Evolutionary conservation across 768 basidiomycete genomes (phyloP).

Genomic region (Gymnopilus junonius): DNA sequence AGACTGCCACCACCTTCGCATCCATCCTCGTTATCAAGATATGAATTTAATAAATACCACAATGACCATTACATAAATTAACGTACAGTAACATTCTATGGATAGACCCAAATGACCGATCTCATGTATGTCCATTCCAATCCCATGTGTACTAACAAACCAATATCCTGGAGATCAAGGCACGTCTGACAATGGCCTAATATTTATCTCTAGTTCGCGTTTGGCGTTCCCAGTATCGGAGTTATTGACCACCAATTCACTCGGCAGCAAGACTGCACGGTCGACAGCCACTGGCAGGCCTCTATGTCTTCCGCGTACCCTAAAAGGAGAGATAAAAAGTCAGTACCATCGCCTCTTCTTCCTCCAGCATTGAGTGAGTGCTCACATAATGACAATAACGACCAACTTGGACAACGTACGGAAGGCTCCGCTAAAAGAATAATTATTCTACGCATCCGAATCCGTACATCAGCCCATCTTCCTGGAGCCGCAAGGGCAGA

Average conservation of each 20-base stretch:
- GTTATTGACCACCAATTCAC: constrained; percentile 32
- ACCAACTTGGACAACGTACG: constrained; percentile 72
- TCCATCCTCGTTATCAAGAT: no score
- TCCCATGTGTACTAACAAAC: no score
- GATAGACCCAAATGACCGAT: background rate
- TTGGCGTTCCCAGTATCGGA: background rate
- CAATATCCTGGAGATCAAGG: background rate
- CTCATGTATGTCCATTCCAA: no score
- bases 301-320: constrained; percentile 74
- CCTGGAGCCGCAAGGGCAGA: background rate
- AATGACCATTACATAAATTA: background rate
- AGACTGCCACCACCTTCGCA: no score
- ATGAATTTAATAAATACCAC: background rate
- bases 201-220: background rate
- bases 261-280: constrained; percentile 51
- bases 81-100: background rate
- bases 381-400: constrained; percentile 70
- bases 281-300: constrained; percentile 73
- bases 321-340: constrained; percentile 16
- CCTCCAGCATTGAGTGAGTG: no score
- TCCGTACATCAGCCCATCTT: background rate
- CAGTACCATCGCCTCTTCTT: no score
- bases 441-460: constrained; percentile 47
- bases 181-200: background rate
- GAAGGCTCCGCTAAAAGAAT: constrained; percentile 66